Evolutionary conservation across 2,329 filamentous ascomycete genomes (phyloP).

Genomic region (Colletotrichum phormii): DNA sequence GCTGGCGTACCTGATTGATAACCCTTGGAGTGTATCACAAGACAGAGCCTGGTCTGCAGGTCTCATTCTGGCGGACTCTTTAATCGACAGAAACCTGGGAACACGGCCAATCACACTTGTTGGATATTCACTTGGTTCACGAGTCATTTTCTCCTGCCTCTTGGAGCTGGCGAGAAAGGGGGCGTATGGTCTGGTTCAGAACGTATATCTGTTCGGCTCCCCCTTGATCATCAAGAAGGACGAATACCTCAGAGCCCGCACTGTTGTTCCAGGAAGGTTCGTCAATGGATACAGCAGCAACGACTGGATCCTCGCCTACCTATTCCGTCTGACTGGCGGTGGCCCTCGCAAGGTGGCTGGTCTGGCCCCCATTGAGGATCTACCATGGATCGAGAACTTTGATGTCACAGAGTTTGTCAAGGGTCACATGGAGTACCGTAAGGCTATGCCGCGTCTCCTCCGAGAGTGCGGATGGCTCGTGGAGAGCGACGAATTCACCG

Average conservation of each 20-base stretch:
- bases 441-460: conserved; percentile 88
- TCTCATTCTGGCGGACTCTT: conserved; percentile 91
- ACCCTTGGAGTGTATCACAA: conserved; percentile 97
- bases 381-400: conserved; percentile 89
- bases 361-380: conserved; percentile 77
- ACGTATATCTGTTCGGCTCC: conserved; percentile 94
- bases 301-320: conserved; percentile 97
- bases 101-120: conserved; percentile 92
- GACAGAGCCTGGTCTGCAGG: conserved; percentile 90
- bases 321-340: conserved; percentile 93
- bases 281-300: conserved; percentile 94
- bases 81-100: conserved; percentile 91
- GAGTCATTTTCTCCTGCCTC: conserved; percentile 93
- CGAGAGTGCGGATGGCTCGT: conserved; percentile 92
- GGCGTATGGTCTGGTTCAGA: conserved; percentile 89
- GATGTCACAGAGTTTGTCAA: conserved; percentile 87
- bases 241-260: conserved; percentile 83
- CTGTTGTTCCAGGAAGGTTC: conserved; percentile 91
- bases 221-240: conserved; percentile 93
- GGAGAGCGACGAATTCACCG: conserved; percentile 91
- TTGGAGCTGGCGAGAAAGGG: conserved; percentile 87
- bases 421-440: conserved; percentile 97
- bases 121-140: conserved; percentile 91
- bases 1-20: conserved; percentile 95
- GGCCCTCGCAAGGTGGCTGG: conserved; percentile 92